These are phyloP conservation scores for Agrocybe pediades DNA, from an alignment of 768 basidiomycete species.

Conservation along the genomic window DNA sequence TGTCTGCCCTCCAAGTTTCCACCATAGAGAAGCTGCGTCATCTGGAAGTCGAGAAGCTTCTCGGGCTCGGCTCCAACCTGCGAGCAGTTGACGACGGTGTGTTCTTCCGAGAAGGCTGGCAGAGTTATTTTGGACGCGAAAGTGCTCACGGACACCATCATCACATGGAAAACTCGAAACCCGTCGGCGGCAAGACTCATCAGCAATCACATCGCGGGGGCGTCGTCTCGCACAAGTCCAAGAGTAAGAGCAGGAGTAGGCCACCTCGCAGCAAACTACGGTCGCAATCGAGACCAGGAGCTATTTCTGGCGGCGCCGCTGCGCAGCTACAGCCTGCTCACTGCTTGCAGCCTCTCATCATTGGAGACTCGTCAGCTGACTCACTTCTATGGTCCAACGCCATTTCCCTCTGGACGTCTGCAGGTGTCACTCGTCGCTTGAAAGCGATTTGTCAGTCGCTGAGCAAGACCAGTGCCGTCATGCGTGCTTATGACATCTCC, in stretches of 20 bases:
- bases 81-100: conserved; percentile 69
- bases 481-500: conserved; percentile 74
- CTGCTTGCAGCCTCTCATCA: conserved; percentile 65
- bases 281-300: conserved; percentile 10
- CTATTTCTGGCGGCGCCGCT: conserved; percentile 2
- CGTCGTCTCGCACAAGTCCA: conserved; percentile 17
- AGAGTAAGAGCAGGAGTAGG: conserved; percentile 26
- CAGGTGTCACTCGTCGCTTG: conserved; percentile 63
- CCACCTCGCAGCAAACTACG: conserved; percentile 15
- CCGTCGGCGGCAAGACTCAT: conserved; percentile 5
- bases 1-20: conserved; percentile 55
- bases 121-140: conserved; percentile 28
- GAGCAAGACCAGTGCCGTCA: conserved; percentile 56
- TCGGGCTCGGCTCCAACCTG: conserved; percentile 48
- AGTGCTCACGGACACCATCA: conserved; percentile 21
- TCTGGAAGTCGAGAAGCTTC: conserved; percentile 59
- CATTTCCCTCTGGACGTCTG: conserved; percentile 63
- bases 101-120: conserved; percentile 68
- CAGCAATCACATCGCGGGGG: neutral
- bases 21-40: conserved; percentile 64
- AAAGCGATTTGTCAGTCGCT: conserved; percentile 78
- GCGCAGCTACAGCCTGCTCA: conserved; percentile 14
- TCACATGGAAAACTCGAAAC: conserved; percentile 10
- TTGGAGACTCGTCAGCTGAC: conserved; percentile 72
- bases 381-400: conserved; percentile 63